Evolutionary conservation across 2,329 filamentous ascomycete species (phyloP), one percentile per base, ranked within the genome.

Genomic region (Emericellopsis cladophorae): DNA sequence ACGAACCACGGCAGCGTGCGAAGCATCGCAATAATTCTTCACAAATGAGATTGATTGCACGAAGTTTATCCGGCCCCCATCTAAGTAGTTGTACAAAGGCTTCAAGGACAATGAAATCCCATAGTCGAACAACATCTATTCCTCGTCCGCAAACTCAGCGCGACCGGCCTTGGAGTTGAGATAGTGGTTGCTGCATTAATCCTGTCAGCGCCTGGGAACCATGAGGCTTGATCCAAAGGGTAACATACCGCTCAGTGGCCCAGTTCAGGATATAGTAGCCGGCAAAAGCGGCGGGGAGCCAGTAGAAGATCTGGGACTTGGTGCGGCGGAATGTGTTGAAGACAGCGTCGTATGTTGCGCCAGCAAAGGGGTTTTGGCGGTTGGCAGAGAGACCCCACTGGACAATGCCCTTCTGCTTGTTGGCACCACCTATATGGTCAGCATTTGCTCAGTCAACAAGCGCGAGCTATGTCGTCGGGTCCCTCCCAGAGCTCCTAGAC

Each of bases 251-350:
- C 68, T 95, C 81, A 56, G 77, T 81, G 50, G 92, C 90, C 92
- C 92, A 98, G 60, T 84, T 67, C 81, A 96, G 84, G 50, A 78
- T 59, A 59, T 80, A 78, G 70, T 96, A 98, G 51, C 76, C 88
- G 51, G 72, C 63, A 48, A 92, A 54, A 52, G 95, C 67, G 32
- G 89, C 83, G 45, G 92, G 84, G 22, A 81, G 74, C 65, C 89
- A 80, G 76, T 89, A 98, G 53, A 96, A 79, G 52, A 94, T 79
- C 73, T 96, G 92, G 53, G 74, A 65, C 61, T 79, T 81, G 67
- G 83, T 84, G 56, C 92, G 80, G 64, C 92, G 81, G 76, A 84
- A 93, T 54, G 79, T 81, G 77, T 98, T 98, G 81, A 96, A 96
- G 70, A 96, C 67, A 57, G 89, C 90, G 51, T 81, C 84, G 64